These are phyloP conservation scores for Schizochytrium sp. DNA, from an alignment of 108 stramenopile genomes.

Conservation along the genomic window DNA sequence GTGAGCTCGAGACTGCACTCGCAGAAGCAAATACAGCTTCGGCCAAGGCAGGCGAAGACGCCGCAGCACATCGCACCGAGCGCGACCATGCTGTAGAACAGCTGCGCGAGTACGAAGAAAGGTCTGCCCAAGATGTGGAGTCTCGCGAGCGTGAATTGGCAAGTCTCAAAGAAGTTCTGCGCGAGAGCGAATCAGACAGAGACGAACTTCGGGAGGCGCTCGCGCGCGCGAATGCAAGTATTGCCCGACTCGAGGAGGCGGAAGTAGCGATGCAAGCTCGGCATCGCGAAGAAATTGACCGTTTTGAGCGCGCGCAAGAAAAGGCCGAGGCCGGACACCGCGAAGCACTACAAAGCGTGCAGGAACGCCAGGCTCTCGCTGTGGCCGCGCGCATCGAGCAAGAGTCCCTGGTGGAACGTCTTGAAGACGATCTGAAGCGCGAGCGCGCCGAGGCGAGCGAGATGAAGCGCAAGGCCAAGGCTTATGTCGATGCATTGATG, in stretches of 20 bases:
- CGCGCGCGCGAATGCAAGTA: not conserved
- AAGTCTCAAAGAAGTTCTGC: not conserved
- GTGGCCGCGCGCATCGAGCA: not conserved
- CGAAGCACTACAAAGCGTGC: not conserved
- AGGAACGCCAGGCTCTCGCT: not conserved
- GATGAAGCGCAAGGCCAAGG: not conserved
- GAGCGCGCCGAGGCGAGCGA: not conserved
- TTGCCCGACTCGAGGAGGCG: not conserved
- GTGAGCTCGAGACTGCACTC: no score
- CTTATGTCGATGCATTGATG: not conserved
- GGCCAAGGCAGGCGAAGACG: not conserved
- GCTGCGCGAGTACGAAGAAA: not conserved
- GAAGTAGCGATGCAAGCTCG: not conserved
- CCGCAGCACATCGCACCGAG: not conserved
- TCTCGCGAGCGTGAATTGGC: not conserved
- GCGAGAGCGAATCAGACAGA: not conserved
- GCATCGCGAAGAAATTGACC: not conserved
- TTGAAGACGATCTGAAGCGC: not conserved
- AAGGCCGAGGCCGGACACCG: not conserved
- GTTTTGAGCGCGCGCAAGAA: not conserved
- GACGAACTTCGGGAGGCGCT: not conserved
- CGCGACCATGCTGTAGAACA: not conserved
- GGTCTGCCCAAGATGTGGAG: not conserved
- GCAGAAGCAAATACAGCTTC: no score
- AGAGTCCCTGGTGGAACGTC: not conserved